Conservation (phyloP, 1,284 basidiomycete genomes). For the Inonotus obliquus region DNA sequence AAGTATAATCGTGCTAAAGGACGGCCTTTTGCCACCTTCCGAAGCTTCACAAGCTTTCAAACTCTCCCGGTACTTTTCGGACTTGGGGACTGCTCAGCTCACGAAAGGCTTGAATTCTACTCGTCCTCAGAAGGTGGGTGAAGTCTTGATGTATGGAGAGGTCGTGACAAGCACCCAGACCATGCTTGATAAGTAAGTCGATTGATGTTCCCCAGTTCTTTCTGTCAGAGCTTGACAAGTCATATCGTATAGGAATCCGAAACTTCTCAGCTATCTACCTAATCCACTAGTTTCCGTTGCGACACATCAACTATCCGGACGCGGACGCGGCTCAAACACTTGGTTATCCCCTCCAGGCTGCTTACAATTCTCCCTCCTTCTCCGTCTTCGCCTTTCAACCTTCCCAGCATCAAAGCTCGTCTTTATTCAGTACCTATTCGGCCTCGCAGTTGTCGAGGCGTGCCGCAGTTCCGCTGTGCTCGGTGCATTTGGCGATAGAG, state of each 20-base stretch:
- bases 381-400: conserved; percentile 52
- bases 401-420: conserved; percentile 73
- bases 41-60: conserved; percentile 56
- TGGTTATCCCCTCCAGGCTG: conserved; percentile 95
- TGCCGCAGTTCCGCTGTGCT: conserved; percentile 53
- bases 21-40: conserved; percentile 37
- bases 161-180: conserved; percentile 94
- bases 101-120: not conserved
- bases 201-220: not conserved
- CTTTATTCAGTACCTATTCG: conserved; percentile 94
- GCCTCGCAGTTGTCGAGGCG: conserved; percentile 86
- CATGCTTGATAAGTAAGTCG: conserved; percentile 82
- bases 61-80: conserved; percentile 43
- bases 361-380: conserved; percentile 80
- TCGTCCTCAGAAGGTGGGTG: conserved; percentile 51
- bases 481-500: conserved; percentile 49
- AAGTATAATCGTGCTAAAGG: conserved; percentile 44
- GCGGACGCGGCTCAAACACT: conserved; percentile 85
- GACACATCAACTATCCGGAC: conserved; percentile 81
- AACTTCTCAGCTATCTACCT: conserved; percentile 66
- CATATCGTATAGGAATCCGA: conserved; percentile 60
- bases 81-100: conserved; percentile 23
- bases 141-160: conserved; percentile 82
- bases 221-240: not conserved
- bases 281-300: conserved; percentile 80